phyloP scores from a whole-genome alignment of 2,329 filamentous ascomycete species.

The Neoarthrinium moseri region DNA sequence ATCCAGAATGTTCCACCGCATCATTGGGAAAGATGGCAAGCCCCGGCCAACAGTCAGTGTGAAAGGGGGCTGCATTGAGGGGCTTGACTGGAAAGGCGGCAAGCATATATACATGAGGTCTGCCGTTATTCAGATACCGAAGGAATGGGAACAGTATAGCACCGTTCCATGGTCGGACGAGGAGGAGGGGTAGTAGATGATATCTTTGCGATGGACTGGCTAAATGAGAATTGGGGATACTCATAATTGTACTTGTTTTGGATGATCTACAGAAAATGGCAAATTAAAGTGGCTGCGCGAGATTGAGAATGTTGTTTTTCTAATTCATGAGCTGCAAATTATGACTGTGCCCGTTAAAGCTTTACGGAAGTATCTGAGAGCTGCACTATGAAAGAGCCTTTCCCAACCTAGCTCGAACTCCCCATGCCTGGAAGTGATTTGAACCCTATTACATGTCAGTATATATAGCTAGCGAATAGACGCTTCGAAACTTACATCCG shows the following conservation, averaged over 20 bases:
- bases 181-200: not conserved
- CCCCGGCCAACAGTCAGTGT: constrained; percentile 36
- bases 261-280: too few species aligned
- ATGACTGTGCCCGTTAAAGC: too few species aligned
- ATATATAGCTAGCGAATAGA: constrained; percentile 32
- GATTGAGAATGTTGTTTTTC: too few species aligned
- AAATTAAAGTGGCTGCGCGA: too few species aligned
- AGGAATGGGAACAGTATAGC: constrained; percentile 29
- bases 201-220: too few species aligned
- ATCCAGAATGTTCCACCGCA: constrained; percentile 45
- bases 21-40: constrained; percentile 34
- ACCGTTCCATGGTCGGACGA: constrained; percentile 16
- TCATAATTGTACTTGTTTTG: too few species aligned
- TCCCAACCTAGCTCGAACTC: too few species aligned
- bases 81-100: constrained; percentile 35
- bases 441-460: constrained; percentile 18
- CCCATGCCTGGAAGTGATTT: constrained; percentile 3
- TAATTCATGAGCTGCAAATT: too few species aligned
- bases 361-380: too few species aligned
- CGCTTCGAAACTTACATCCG: constrained; percentile 19
- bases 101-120: constrained; percentile 45
- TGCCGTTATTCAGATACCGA: constrained; percentile 43
- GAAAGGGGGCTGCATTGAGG: constrained; percentile 45
- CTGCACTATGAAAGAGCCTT: too few species aligned
- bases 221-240: too few species aligned